phyloP scores from a whole-genome alignment of 2,329 filamentous ascomycete genomes.

The Fusarium beomiforme region DNA sequence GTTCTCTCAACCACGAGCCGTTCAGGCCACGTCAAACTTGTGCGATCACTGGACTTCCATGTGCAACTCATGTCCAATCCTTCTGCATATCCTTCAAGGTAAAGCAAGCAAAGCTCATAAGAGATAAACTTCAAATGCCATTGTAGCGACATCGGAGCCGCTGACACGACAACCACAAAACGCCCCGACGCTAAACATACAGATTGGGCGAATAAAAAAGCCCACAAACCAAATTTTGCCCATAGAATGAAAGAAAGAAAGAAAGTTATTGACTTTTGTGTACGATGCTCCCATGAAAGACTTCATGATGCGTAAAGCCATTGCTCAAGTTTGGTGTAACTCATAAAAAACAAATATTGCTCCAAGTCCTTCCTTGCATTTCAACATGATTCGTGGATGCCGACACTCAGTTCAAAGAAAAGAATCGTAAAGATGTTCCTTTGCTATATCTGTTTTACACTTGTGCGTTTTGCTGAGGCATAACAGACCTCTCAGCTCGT shows the following conservation, averaged over 20 bases:
- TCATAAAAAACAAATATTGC: slow-evolving; percentile 3
- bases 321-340: background rate
- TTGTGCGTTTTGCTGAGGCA: slow-evolving; percentile 49
- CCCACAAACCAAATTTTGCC: slow-evolving; percentile 13
- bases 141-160: background rate
- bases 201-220: slow-evolving; percentile 5
- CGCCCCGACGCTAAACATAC: slow-evolving; percentile 31
- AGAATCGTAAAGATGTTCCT: background rate
- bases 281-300: background rate
- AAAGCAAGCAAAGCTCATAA: background rate
- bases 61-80: background rate
- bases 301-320: slow-evolving; percentile 3
- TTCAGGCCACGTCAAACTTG: background rate
- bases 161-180: slow-evolving; percentile 23
- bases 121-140: background rate
- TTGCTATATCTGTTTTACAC: background rate
- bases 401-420: background rate
- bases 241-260: background rate
- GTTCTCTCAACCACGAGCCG: background rate
- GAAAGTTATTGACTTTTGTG: slow-evolving; percentile 28
- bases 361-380: background rate
- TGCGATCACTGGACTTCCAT: background rate
- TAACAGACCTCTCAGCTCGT: slow-evolving; percentile 63
- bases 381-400: background rate
- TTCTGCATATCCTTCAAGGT: background rate